These are phyloP conservation scores for Saturnispora silvae DNA, from an alignment of 805 yeast genomes.

Conservation along the genomic window DNA sequence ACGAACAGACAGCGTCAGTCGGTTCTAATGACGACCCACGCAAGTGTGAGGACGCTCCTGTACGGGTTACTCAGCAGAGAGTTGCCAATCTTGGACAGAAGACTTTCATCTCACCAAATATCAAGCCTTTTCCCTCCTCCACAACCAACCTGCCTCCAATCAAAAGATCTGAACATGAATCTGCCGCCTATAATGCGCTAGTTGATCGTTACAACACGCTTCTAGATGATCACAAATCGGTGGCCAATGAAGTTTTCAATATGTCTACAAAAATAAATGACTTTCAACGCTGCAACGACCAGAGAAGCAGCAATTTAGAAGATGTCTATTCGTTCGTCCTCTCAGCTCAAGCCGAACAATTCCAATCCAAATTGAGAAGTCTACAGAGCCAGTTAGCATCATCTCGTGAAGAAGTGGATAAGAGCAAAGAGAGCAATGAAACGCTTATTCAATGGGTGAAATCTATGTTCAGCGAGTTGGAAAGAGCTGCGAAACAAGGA, in stretches of 20 bases:
- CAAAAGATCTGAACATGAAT: neutral
- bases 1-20: constrained; percentile 7
- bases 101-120: neutral
- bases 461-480: constrained; percentile 4
- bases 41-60: no score
- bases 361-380: neutral
- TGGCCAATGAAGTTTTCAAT: neutral
- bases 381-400: neutral
- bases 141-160: neutral
- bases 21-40: no score
- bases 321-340: neutral
- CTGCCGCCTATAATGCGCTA: neutral
- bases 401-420: neutral
- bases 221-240: neutral
- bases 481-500: neutral
- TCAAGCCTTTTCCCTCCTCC: neutral
- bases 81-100: neutral
- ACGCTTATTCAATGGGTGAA: constrained; percentile 4
- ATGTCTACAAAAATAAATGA: neutral
- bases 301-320: neutral
- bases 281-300: neutral
- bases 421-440: no score
- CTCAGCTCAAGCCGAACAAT: neutral
- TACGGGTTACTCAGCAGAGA: no score
- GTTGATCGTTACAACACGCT: neutral